Evolutionary conservation across 441 rosid species (phyloP).

Genomic region (Rhodomyrtus psidioides): DNA sequence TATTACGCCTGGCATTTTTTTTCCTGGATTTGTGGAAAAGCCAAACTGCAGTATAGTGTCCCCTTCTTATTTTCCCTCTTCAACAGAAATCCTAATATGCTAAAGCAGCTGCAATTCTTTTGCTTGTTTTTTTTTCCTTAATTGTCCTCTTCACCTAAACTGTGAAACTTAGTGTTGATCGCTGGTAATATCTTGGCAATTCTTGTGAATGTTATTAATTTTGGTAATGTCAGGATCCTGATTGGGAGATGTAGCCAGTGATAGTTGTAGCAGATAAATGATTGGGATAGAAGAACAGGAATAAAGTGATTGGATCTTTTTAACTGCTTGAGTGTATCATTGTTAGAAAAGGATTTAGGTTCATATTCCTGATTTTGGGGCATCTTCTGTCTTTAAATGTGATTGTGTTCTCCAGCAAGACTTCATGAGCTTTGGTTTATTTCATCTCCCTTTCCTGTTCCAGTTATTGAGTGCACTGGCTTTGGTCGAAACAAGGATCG

Average conservation of each 20-base stretch:
- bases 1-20: background rate
- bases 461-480: slow-evolving; percentile 83
- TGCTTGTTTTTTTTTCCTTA: background rate
- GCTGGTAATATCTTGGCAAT: background rate
- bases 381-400: background rate
- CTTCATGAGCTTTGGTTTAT: background rate
- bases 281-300: background rate
- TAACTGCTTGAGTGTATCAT: background rate
- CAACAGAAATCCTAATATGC: background rate
- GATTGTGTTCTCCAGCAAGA: background rate
- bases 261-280: background rate
- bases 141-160: background rate
- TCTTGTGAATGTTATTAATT: background rate
- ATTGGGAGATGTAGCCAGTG: background rate
- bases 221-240: background rate
- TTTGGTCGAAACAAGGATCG: slow-evolving; percentile 42
- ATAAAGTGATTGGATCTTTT: background rate
- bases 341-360: background rate
- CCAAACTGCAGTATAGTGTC: background rate
- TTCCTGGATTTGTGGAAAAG: background rate
- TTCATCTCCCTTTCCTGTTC: slow-evolving; percentile 8
- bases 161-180: background rate
- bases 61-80: background rate
- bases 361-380: background rate
- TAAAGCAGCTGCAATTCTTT: background rate